A percentile compares a stretch with the other conserved stretches of the same genome.
Evolutionary conservation across 139 green algal species (phyloP).

Genomic region (Chlamydomonas urium): DNA sequence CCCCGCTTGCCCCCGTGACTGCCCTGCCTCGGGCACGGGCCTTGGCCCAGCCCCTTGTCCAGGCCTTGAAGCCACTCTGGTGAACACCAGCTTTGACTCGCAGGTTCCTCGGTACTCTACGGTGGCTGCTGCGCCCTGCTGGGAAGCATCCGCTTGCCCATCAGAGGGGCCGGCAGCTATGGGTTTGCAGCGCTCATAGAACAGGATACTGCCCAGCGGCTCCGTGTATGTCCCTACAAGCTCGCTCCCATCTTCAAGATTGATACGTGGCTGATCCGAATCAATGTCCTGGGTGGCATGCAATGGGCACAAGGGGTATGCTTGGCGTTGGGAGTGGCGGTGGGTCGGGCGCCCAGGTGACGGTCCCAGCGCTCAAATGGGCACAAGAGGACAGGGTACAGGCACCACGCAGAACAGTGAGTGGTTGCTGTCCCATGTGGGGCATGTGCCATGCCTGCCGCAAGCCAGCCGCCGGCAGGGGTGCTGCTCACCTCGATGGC

Average conservation of each 20-base stretch:
- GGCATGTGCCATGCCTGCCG: not conserved
- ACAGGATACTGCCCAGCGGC: constrained; percentile 12
- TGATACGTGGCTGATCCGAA: not conserved
- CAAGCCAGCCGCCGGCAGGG: not conserved
- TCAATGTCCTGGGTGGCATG: not conserved
- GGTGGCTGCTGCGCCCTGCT: no score
- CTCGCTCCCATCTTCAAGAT: not conserved
- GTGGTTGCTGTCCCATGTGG: not conserved
- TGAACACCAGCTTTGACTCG: no score
- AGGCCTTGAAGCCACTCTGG: no score
- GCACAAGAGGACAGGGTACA: not conserved
- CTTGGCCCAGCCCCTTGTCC: no score
- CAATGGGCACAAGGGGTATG: not conserved
- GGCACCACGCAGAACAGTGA: not conserved
- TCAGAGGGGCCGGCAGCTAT: no score
- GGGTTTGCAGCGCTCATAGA: no score
- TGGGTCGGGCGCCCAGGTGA: not conserved
- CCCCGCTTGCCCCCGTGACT: no score
- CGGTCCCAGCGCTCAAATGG: not conserved
- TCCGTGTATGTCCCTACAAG: constrained; percentile 13
- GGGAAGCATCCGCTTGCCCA: no score
- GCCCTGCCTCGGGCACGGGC: no score
- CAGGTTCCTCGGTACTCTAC: no score
- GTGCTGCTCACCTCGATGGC: not conserved
- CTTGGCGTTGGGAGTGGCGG: not conserved